Conservation (phyloP, 257 asterid genomes). For the Solanum rostratum region DNA sequence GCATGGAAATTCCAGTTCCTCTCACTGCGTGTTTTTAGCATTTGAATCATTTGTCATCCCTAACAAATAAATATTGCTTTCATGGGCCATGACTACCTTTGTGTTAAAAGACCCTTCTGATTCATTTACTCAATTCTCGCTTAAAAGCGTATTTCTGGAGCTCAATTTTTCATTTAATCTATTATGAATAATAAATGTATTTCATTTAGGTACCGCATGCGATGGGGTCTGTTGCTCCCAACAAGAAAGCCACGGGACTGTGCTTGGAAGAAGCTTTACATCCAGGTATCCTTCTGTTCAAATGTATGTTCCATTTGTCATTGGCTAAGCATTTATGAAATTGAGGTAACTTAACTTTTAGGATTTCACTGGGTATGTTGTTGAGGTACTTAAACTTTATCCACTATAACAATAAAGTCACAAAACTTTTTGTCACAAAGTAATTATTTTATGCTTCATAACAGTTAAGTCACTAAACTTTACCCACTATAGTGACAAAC, state of each 20-base stretch:
- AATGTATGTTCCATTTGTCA: background rate
- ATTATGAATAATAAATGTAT: background rate
- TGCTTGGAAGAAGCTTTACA: constrained; percentile 80
- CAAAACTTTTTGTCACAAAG: background rate
- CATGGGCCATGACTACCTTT: background rate
- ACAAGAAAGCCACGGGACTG: constrained; percentile 68
- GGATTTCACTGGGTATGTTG: background rate
- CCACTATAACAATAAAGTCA: background rate
- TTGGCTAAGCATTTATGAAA: background rate
- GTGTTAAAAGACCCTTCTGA: background rate
- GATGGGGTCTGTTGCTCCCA: constrained; percentile 81
- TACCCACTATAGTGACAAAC: background rate
- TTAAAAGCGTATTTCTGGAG: background rate
- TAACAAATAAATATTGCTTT: background rate
- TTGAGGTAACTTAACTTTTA: background rate
- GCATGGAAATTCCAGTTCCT: background rate
- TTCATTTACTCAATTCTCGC: background rate
- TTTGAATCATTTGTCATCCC: background rate
- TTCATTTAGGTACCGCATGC: constrained; percentile 46
- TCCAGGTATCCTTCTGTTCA: constrained; percentile 19
- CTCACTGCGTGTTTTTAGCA: background rate
- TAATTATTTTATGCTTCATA: background rate
- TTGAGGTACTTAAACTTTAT: background rate
- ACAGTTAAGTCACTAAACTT: background rate
- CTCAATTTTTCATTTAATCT: background rate